Percentiles rank a stretch among this genome's conserved stretches.
Evolutionary conservation across 2,329 filamentous ascomycete genomes (phyloP).

Genomic region (Nothophaeocryptopus gaeumannii): DNA sequence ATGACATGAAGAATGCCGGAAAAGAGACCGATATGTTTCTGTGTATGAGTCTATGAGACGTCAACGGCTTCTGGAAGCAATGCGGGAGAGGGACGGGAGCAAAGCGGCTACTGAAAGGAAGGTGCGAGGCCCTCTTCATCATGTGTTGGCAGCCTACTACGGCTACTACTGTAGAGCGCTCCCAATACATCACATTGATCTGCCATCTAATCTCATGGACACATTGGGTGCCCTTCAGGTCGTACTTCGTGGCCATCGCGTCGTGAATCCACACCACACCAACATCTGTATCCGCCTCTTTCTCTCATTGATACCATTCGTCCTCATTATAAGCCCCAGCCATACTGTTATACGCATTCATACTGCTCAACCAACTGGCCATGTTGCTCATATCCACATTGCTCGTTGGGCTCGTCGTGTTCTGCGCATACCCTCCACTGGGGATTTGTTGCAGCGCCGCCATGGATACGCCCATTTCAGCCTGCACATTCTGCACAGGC

Average conservation of each 20-base stretch:
- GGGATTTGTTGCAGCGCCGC: not conserved
- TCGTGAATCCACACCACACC: no score
- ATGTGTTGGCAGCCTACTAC: no score
- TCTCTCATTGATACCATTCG: constrained; percentile 43
- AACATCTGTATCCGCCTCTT: not conserved
- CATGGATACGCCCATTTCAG: not conserved
- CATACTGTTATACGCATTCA: constrained; percentile 30
- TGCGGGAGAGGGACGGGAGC: no score
- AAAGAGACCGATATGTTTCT: no score
- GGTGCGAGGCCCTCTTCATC: no score
- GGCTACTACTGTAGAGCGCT: no score
- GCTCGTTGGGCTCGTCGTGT: constrained; percentile 2
- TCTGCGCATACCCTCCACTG: not conserved
- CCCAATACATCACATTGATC: no score
- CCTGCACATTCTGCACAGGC: constrained; percentile 1
- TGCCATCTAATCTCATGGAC: constrained; percentile 31
- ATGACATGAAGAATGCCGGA: no score
- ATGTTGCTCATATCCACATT: constrained; percentile 12
- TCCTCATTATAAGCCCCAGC: constrained; percentile 39
- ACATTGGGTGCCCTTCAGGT: constrained; percentile 41
- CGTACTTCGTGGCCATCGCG: no score
- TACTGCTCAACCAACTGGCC: constrained; percentile 28
- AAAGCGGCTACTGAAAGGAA: no score
- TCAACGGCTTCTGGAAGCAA: no score
- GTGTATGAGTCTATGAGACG: no score